Evolutionary conservation across 78 protist species (phyloP).

Genomic region (Dictyostelium purpureum): DNA sequence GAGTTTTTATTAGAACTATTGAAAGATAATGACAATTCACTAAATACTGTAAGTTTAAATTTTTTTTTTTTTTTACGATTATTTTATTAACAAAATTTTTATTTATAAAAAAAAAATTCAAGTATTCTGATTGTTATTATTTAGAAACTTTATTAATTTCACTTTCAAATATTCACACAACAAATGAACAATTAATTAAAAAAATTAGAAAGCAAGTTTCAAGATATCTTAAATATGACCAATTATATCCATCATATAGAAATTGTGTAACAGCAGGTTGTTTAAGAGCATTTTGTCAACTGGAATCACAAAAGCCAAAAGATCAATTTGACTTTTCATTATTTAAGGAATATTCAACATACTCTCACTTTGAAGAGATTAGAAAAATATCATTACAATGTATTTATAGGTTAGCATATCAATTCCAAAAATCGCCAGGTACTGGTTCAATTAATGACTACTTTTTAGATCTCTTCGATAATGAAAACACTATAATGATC

Average conservation of each 20-base stretch:
- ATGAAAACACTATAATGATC: slow-evolving; percentile 22
- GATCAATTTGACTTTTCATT: slow-evolving; percentile 11
- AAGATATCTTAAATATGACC: slow-evolving; percentile 57
- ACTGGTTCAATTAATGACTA: slow-evolving; percentile 5
- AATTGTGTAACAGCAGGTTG: slow-evolving; percentile 53
- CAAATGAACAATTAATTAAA: neutral
- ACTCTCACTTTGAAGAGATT: slow-evolving; percentile 33
- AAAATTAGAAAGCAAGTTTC: slow-evolving; percentile 23
- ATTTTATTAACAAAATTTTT: neutral
- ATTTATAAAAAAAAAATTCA: neutral
- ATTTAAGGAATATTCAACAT: neutral
- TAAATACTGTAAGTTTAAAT: slow-evolving; percentile 26
- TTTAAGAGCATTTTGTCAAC: slow-evolving; percentile 33
- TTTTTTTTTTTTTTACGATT: neutral
- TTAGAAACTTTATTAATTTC: slow-evolving; percentile 40
- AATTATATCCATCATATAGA: slow-evolving; percentile 63
- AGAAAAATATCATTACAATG: slow-evolving; percentile 43
- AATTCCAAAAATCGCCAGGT: neutral
- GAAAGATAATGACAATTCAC: slow-evolving; percentile 80
- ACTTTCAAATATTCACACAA: slow-evolving; percentile 54
- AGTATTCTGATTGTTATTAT: slow-evolving; percentile 61
- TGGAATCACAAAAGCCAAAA: neutral
- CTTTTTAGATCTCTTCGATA: slow-evolving; percentile 45
- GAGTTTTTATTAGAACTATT: slow-evolving; percentile 47
- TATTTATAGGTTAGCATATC: slow-evolving; percentile 15